Evolutionary conservation across 2,329 filamentous ascomycete species (phyloP).

Genomic region (Fusarium sulawesiense): DNA sequence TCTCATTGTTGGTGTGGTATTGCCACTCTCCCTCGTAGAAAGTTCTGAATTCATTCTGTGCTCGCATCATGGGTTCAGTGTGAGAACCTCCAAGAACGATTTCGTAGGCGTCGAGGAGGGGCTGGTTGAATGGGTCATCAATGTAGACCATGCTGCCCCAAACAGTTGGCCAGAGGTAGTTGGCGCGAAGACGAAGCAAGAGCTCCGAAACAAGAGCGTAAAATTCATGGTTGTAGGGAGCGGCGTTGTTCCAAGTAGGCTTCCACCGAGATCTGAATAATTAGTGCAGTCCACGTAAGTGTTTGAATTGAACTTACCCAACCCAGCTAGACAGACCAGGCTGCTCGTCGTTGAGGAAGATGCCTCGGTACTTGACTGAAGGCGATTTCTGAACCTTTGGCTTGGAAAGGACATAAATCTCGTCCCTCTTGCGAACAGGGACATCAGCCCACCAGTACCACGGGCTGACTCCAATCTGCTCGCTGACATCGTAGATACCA

Average conservation of each 20-base stretch:
- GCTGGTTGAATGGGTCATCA: slow-evolving; percentile 75
- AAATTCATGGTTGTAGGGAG: slow-evolving; percentile 72
- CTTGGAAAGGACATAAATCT: slow-evolving; percentile 60
- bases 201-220: slow-evolving; percentile 78
- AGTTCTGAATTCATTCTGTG: slow-evolving; percentile 66
- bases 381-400: slow-evolving; percentile 57
- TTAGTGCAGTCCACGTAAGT: accelerated
- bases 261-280: slow-evolving; percentile 54
- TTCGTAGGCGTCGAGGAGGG: slow-evolving; percentile 77
- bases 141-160: slow-evolving; percentile 80
- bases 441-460: slow-evolving; percentile 73
- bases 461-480: slow-evolving; percentile 67
- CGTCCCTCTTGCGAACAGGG: slow-evolving; percentile 56
- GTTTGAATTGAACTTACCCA: slow-evolving; percentile 1
- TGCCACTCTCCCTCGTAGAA: slow-evolving; percentile 73
- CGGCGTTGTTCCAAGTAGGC: slow-evolving; percentile 54
- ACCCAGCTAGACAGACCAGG: slow-evolving; percentile 65
- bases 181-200: slow-evolving; percentile 74
- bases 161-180: slow-evolving; percentile 79
- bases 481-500: slow-evolving; percentile 69
- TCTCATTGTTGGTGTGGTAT: slow-evolving; percentile 76
- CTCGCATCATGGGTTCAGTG: slow-evolving; percentile 76
- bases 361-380: slow-evolving; percentile 69
- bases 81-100: slow-evolving; percentile 80
- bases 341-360: slow-evolving; percentile 69